These are phyloP conservation scores for Apophysomyces elegans DNA, from an alignment of 371 early-diverging fungal genomes.

Conservation along the genomic window DNA sequence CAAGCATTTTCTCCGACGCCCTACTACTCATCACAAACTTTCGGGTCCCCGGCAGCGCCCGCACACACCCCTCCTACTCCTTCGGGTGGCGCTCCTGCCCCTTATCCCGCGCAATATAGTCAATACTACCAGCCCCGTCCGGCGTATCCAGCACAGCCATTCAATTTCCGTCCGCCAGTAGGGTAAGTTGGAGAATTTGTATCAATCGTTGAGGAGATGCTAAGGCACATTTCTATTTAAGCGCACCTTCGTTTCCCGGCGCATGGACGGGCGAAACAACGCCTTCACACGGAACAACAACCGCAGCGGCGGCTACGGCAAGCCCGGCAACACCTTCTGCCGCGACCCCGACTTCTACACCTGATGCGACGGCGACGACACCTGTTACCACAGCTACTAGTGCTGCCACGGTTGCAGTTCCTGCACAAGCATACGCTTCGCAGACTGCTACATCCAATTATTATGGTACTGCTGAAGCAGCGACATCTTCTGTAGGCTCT, in stretches of 20 bases:
- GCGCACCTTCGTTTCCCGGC: slow-evolving; percentile 21
- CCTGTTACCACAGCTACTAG: neutral
- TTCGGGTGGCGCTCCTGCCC: slow-evolving; percentile 19
- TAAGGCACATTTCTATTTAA: neutral
- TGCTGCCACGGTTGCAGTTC: slow-evolving; percentile 9
- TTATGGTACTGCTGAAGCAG: slow-evolving; percentile 9
- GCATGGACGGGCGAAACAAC: neutral
- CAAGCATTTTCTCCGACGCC: slow-evolving; percentile 9
- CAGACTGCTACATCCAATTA: slow-evolving; percentile 8
- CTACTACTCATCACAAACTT: slow-evolving; percentile 28
- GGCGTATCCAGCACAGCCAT: slow-evolving; percentile 18
- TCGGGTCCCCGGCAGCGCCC: slow-evolving; percentile 19
- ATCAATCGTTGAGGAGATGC: too few species aligned
- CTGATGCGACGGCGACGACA: slow-evolving; percentile 5
- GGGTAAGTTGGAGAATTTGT: slow-evolving; percentile 15
- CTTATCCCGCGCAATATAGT: slow-evolving; percentile 26
- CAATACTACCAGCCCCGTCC: slow-evolving; percentile 36
- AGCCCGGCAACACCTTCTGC: slow-evolving; percentile 4
- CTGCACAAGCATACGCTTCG: slow-evolving; percentile 18
- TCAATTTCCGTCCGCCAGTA: slow-evolving; percentile 22
- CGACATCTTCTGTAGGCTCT: neutral
- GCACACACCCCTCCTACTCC: slow-evolving; percentile 19
- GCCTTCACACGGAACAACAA: slow-evolving; percentile 1
- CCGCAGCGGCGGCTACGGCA: neutral
- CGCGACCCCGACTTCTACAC: slow-evolving; percentile 13